These are phyloP conservation scores for Oropetium thomaeum DNA, from an alignment of 176 grass and related monocot genomes.

Conservation along the genomic window DNA sequence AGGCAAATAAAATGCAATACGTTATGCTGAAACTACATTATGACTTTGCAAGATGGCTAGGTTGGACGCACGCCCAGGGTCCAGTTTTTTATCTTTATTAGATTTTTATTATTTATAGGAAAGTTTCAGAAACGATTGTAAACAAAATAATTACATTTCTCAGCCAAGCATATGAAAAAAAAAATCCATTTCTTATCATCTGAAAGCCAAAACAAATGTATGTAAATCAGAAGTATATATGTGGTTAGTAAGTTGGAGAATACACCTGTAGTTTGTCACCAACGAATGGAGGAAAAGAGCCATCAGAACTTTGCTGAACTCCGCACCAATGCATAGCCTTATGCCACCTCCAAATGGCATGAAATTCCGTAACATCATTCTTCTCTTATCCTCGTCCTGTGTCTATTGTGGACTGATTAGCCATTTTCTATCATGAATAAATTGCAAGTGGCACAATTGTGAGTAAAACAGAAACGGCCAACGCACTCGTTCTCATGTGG, in stretches of 20 bases:
- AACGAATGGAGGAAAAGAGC: constrained; percentile 7
- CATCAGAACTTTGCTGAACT: not conserved
- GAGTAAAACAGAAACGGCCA: no score
- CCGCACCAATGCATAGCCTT: constrained; percentile 17
- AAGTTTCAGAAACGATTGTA: no score
- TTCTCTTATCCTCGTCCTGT: not conserved
- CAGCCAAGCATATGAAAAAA: not conserved
- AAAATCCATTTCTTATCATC: not conserved
- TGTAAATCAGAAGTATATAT: not conserved
- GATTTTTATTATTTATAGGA: no score
- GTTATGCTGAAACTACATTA: no score
- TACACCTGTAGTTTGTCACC: constrained; percentile 12
- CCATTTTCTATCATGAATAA: no score
- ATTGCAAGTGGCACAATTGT: no score
- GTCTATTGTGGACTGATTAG: not conserved
- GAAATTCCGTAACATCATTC: not conserved
- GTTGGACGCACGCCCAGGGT: no score
- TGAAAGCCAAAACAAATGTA: no score
- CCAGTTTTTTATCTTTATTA: no score
- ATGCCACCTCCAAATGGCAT: constrained; percentile 21
- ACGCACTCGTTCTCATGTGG: no score
- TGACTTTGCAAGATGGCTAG: no score
- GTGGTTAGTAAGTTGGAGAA: not conserved
- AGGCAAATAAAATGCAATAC: no score
- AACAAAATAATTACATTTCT: not conserved